These are phyloP conservation scores for Penstemon eatonii DNA, from an alignment of 257 asterid species.

Conservation along the genomic window DNA sequence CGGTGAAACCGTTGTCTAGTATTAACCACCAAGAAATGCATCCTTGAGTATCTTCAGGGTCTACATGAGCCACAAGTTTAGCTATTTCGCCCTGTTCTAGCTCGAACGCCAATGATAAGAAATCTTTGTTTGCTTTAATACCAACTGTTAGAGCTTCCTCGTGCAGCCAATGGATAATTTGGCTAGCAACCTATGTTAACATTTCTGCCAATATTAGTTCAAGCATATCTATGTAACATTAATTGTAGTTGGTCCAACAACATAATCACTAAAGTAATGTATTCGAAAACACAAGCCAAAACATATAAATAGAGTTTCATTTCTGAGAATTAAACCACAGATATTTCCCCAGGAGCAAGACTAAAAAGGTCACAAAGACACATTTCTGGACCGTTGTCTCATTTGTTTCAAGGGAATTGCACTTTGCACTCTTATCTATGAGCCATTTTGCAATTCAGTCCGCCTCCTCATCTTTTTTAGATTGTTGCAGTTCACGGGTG, in stretches of 20 bases:
- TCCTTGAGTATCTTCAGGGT: conserved; percentile 78
- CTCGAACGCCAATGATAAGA: conserved; percentile 80
- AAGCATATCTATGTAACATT: conserved; percentile 2
- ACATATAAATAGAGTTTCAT: background rate
- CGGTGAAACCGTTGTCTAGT: conserved; percentile 55
- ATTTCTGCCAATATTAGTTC: conserved; percentile 1
- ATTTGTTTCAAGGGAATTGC: too few relatives aligned
- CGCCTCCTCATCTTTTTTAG: too few relatives aligned
- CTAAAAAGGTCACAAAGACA: background rate
- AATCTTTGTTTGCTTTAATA: conserved; percentile 72
- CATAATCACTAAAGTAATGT: background rate
- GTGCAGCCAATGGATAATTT: conserved; percentile 83
- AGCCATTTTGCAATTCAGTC: too few relatives aligned
- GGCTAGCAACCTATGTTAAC: conserved; percentile 75
- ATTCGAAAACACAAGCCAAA: background rate
- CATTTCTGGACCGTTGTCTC: too few relatives aligned
- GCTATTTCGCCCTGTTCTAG: conserved; percentile 76
- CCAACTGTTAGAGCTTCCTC: conserved; percentile 83
- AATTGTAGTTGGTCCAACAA: background rate
- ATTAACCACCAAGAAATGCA: conserved; percentile 97
- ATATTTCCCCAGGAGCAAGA: background rate
- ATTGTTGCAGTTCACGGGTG: too few relatives aligned
- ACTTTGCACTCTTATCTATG: too few relatives aligned
- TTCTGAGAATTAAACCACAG: background rate
- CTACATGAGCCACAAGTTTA: conserved; percentile 75